Conservation (phyloP, 2,329 filamentous ascomycete species). For the Cladosporium sp. region DNA sequence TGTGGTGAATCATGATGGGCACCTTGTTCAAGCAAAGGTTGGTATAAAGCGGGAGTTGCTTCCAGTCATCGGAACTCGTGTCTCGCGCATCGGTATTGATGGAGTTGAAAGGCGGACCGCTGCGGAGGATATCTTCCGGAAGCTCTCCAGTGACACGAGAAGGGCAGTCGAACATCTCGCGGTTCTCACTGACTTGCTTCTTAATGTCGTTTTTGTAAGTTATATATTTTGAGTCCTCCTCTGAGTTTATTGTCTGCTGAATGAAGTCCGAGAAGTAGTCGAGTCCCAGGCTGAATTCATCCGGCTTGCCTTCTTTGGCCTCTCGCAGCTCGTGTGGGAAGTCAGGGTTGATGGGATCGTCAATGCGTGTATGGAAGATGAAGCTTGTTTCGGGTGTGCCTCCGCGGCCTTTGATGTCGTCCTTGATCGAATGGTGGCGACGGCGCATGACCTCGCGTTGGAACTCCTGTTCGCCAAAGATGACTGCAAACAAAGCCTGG, state of each 20-base stretch:
- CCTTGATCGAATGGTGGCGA: slow-evolving; percentile 27
- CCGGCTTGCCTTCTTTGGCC: slow-evolving; percentile 24
- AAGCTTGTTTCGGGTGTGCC: not conserved
- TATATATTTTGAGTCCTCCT: slow-evolving; percentile 26
- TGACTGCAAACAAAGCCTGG: slow-evolving; percentile 32
- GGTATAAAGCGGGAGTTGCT: slow-evolving; percentile 27
- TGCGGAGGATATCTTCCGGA: slow-evolving; percentile 22
- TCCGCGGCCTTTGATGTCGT: slow-evolving; percentile 19
- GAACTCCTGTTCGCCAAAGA: slow-evolving; percentile 36
- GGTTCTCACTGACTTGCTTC: slow-evolving; percentile 16
- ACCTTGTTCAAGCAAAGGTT: slow-evolving; percentile 32
- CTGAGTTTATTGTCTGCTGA: slow-evolving; percentile 26
- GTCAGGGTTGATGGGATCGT: slow-evolving; percentile 26
- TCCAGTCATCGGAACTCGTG: slow-evolving; percentile 24
- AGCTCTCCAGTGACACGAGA: slow-evolving; percentile 22
- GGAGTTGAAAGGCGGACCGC: slow-evolving; percentile 13
- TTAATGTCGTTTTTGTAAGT: slow-evolving; percentile 21
- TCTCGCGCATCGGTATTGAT: slow-evolving; percentile 12
- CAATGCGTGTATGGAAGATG: slow-evolving; percentile 24
- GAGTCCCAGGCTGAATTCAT: slow-evolving; percentile 28
- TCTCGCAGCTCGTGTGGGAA: slow-evolving; percentile 26
- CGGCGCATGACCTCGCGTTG: slow-evolving; percentile 34
- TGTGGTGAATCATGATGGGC: slow-evolving; percentile 34
- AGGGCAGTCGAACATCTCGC: slow-evolving; percentile 25
- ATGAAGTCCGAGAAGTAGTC: slow-evolving; percentile 28